Evolutionary conservation across 148 eudicot species (phyloP), one percentile per base, ranked within the genome.

Genomic region (Hydrangea macrophylla): DNA sequence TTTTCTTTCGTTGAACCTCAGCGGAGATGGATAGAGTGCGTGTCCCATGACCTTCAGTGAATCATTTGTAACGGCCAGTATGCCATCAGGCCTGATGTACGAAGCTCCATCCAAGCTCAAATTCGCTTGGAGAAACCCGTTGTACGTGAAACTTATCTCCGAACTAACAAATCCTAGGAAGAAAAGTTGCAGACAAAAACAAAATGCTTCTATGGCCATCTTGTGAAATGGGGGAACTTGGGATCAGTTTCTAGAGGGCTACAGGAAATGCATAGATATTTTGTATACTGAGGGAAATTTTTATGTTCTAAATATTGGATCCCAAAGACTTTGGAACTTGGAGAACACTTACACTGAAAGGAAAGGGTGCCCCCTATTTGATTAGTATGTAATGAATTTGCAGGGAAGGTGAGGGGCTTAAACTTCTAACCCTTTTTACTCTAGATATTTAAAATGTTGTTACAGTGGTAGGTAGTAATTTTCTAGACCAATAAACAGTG

Each of bases 31-130:
- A 68, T 68, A 68, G 44, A 68, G 20, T 13, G 71, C 71, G 9
- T 68, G 71, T 2, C 71, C 71, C 0, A 68, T 23, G n/a, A 69
- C 1, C 62, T 35, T 69, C 0, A 56, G 9, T n/a, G 65, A 5
- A 12, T 57, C 44, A 17, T 40, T 45, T 25, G 57, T 65, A 7
- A 58, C 20, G 6, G 45, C 51, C 65, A 69, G 20, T 11, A 59
- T 42, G 56, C 72, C 72, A 22, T 69, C 24, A 28, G 72, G 12
- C 40, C 55, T 36, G 23, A 69, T 22, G 30, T 58, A 69, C 3
- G 65, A 18, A 13, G 55, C 65, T 58, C 72, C 72, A 59, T 69
- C 20, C 51, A 69, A 25, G 72, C 64, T 69, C 65, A 59, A 13
- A 69, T 69, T 69, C 45, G 72, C 64, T 55, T 42, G 42, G 42